A percentile compares a stretch with the other conserved stretches of the same genome.
Conservation (phyloP, 805 yeast genomes). For the Ogataea saltuana region DNA sequence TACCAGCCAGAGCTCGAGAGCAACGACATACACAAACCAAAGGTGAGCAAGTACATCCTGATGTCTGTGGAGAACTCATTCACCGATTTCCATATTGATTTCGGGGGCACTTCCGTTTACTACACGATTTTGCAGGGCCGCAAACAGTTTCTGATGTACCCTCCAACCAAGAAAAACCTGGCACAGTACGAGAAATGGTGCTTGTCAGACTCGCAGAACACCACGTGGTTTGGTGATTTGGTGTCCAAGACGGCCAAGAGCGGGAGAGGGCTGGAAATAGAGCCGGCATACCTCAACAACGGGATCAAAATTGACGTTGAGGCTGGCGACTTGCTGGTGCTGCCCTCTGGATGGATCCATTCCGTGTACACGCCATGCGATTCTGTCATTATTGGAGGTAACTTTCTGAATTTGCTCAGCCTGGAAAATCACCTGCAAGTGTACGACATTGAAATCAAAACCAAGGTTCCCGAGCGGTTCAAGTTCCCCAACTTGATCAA, state of each 20-base stretch:
- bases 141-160: conserved; percentile 74
- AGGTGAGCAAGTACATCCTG: conserved; percentile 73
- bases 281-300: conserved; percentile 36
- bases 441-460: conserved; percentile 59
- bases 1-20: conserved; percentile 17
- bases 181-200: conserved; percentile 73
- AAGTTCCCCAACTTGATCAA: conserved; percentile 75
- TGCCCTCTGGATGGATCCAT: conserved; percentile 94
- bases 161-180: conserved; percentile 70
- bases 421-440: conserved; percentile 63
- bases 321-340: conserved; percentile 74
- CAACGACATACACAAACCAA: conserved; percentile 41
- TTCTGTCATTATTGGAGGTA: conserved; percentile 85
- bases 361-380: conserved; percentile 83
- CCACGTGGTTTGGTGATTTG: conserved; percentile 63
- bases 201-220: conserved; percentile 57
- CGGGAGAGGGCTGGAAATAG: conserved; percentile 11
- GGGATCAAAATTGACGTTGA: conserved; percentile 35
- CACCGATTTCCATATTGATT: conserved; percentile 90
- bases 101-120: conserved; percentile 90
- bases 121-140: conserved; percentile 77
- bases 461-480: conserved; percentile 74
- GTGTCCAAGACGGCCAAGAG: conserved; percentile 24
- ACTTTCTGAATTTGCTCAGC: conserved; percentile 68
- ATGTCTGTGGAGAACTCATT: conserved; percentile 82